Evolutionary conservation across 2,329 filamentous ascomycete species (phyloP).

Genomic region (Apiospora saccharicola): DNA sequence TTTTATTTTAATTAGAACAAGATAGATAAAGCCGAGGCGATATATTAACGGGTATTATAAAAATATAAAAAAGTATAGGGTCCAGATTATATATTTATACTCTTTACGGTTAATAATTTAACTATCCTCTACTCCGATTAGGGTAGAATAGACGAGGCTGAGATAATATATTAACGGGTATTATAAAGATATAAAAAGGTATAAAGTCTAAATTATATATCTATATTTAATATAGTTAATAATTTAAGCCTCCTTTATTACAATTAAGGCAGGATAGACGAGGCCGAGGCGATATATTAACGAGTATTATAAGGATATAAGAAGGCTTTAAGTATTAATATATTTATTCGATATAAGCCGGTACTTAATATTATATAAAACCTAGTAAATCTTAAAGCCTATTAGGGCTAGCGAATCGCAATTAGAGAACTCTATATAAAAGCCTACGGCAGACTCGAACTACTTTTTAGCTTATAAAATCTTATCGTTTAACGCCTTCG

Average conservation of each 20-base stretch:
- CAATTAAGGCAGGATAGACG: constrained; percentile 34
- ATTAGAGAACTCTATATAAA: constrained; percentile 4
- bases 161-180: constrained; percentile 41
- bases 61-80: constrained; percentile 9
- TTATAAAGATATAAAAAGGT: constrained; percentile 35
- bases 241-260: constrained; percentile 42
- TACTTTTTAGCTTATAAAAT: neutral
- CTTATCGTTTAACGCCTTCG: neutral
- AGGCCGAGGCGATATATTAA: constrained; percentile 41
- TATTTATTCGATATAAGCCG: neutral
- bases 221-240: constrained; percentile 27
- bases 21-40: constrained; percentile 1
- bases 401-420: neutral
- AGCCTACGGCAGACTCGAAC: neutral
- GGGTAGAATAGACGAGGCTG: constrained; percentile 36
- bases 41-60: constrained; percentile 18
- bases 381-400: neutral
- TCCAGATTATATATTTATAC: constrained; percentile 35
- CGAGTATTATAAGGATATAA: constrained; percentile 39
- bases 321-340: constrained; percentile 1
- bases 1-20: too few relatives aligned
- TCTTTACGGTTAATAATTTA: constrained; percentile 8
- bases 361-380: constrained; percentile 13
- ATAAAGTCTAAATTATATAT: constrained; percentile 7
- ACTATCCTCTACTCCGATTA: constrained; percentile 30